Base-by-base conservation (phyloP, 2,329 filamentous ascomycete species). In the Diplodia corticola region DNA sequence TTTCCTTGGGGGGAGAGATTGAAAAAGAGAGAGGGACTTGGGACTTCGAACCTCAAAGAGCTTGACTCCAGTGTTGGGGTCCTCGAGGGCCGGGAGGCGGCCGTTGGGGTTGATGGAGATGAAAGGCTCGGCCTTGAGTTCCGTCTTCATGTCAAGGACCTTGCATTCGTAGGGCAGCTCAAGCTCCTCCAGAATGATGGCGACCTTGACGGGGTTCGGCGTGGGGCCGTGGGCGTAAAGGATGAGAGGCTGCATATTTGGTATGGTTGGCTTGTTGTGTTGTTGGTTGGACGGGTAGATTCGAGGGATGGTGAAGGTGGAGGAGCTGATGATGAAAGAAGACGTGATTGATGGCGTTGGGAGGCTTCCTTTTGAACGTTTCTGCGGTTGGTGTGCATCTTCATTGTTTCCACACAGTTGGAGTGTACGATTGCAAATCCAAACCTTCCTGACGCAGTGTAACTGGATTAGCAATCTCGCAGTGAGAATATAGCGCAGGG, bases 171-270 rank as follows among this genome's bases (percentile, higher is more conserved):
- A 81, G 4, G 75, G 75, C n/a, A 83, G 24, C 2, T 69, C 68
- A 28, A 83, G 79, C 69, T 82, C 79, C 61, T 81, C 77, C 30
- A 83, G 76, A 26, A 82, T 68, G 48, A 83, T 76, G 50, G 76
- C 76, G 5, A 83, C 79, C 69, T 82, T 82, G 72, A 73, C 74
- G 44, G 77, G 77, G 67, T 79, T 80, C 7, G 78, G 78, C 26
- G 44, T 26, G 15, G 20, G n/a, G 61, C 35, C 33, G 30, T 51
- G 28, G 13, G 13, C 5, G 48, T 54, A 64, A 7, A 64, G 28
- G 7, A 40, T 15, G 5, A 64, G 12, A 3, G 61, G 61, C 61
- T 64, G 44, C 44, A 64, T 48, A n/a, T 1, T 40, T 57, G 22
- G 15, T 35, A 15, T 30, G 17, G 28, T 9, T 30, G 6, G 49